phyloP scores from a whole-genome alignment of 2,329 filamentous ascomycete genomes.

The Pseudogymnoascus sp. region DNA sequence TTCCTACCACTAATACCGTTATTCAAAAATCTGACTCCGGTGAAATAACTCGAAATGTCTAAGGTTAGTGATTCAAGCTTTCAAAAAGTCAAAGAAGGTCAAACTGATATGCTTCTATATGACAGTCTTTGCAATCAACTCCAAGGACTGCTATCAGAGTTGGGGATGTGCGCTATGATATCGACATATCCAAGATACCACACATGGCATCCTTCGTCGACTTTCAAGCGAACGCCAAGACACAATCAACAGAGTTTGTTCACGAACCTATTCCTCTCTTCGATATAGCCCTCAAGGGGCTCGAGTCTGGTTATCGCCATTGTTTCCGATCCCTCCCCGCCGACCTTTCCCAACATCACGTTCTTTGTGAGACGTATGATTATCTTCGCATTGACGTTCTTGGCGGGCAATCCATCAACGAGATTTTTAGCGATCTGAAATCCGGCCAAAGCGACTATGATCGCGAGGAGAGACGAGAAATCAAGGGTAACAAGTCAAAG shows the following conservation, averaged over 20 bases:
- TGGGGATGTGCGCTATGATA: not conserved
- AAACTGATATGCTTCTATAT: no score
- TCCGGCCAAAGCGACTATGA: no score
- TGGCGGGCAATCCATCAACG: no score
- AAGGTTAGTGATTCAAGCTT: no score
- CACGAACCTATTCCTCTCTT: constrained; percentile 21
- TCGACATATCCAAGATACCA: not conserved
- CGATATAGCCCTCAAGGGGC: constrained; percentile 21
- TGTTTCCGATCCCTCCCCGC: constrained; percentile 21
- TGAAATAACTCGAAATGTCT: no score
- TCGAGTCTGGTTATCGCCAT: constrained; percentile 23
- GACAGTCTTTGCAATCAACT: no score
- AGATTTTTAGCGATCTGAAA: no score
- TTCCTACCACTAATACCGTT: no score
- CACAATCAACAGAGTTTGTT: constrained; percentile 16
- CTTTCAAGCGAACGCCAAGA: constrained; percentile 18
- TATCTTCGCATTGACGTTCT: constrained; percentile 21
- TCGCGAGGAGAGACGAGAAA: no score
- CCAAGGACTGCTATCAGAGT: not conserved
- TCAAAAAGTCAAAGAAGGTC: no score
- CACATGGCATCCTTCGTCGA: not conserved
- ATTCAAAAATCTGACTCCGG: no score
- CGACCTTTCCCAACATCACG: constrained; percentile 19
- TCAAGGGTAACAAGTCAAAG: no score
- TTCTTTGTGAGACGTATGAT: constrained; percentile 22